A percentile compares a stretch with the other conserved stretches of the same genome.
These are phyloP conservation scores for Mycena capillaripes DNA, from an alignment of 768 basidiomycete species.

Conservation along the genomic window DNA sequence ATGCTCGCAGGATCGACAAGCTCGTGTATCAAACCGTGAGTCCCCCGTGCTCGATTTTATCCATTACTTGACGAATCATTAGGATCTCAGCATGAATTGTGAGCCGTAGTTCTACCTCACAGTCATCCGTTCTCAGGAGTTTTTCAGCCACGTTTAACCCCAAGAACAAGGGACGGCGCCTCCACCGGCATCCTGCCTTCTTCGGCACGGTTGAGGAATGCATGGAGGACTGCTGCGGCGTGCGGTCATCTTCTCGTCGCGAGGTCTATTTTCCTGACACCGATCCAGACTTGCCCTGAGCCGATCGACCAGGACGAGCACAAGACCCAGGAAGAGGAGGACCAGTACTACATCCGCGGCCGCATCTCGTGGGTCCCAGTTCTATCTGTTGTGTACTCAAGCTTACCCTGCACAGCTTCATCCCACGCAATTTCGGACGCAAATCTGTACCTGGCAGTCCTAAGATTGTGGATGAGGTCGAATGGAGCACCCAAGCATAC, in stretches of 20 bases:
- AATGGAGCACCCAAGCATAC: slow-evolving; percentile 75
- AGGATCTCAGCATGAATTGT: not conserved
- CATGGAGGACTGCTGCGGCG: slow-evolving; percentile 73
- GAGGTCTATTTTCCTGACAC: not conserved
- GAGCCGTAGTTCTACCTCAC: slow-evolving; percentile 39
- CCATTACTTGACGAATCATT: no score
- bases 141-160: slow-evolving; percentile 68
- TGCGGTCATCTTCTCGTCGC: slow-evolving; percentile 45
- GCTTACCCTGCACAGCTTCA: slow-evolving; percentile 56
- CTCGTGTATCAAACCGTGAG: slow-evolving; percentile 68
- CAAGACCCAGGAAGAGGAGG: slow-evolving; percentile 63
- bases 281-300: slow-evolving; percentile 45
- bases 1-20: slow-evolving; percentile 67
- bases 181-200: slow-evolving; percentile 75
- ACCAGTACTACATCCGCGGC: slow-evolving; percentile 65
- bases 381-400: not conserved
- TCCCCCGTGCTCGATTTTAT: no score
- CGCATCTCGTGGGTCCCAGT: slow-evolving; percentile 58
- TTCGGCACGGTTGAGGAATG: slow-evolving; percentile 71
- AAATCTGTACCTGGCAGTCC: slow-evolving; percentile 63
- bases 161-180: slow-evolving; percentile 70
- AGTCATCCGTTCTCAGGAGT: slow-evolving; percentile 50
- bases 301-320: slow-evolving; percentile 69
- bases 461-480: slow-evolving; percentile 73
- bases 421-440: slow-evolving; percentile 68